Percentiles rank a stretch among this genome's conserved stretches.
phyloP scores from a whole-genome alignment of 768 basidiomycete species.

The Psilocybe subaeruginosa region DNA sequence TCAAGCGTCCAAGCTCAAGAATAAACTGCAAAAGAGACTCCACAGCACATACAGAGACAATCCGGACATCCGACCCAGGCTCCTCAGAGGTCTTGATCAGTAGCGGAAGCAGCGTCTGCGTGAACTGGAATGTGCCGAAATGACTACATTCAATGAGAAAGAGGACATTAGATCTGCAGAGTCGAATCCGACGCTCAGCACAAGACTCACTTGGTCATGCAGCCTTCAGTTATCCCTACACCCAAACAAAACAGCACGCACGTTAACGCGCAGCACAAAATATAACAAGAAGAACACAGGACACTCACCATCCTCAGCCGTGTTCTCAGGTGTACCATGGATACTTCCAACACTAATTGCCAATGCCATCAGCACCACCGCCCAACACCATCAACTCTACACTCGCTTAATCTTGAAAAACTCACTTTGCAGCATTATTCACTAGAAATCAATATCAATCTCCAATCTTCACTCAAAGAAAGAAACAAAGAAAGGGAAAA shows the following conservation, averaged over 20 bases:
- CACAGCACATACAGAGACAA: conserved; percentile 13
- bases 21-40: too few relatives aligned
- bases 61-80: conserved; percentile 18
- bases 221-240: conserved; percentile 15
- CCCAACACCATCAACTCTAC: not conserved
- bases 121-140: conserved; percentile 22
- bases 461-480: too few relatives aligned
- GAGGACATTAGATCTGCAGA: not conserved
- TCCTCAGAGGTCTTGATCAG: conserved; percentile 19
- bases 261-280: not conserved
- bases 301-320: not conserved
- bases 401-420: too few relatives aligned
- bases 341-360: not conserved
- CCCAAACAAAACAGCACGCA: too few relatives aligned
- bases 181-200: not conserved
- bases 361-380: not conserved
- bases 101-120: conserved; percentile 15
- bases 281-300: not conserved
- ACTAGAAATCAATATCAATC: not conserved
- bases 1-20: not conserved
- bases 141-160: conserved; percentile 8
- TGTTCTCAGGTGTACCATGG: not conserved
- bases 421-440: not conserved
- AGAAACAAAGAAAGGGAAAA: not conserved
- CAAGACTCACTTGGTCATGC: conserved; percentile 14